A percentile compares a stretch with the other conserved stretches of the same genome.
phyloP scores from a whole-genome alignment of 176 grass and related monocot genomes.

The Typha latifolia region DNA sequence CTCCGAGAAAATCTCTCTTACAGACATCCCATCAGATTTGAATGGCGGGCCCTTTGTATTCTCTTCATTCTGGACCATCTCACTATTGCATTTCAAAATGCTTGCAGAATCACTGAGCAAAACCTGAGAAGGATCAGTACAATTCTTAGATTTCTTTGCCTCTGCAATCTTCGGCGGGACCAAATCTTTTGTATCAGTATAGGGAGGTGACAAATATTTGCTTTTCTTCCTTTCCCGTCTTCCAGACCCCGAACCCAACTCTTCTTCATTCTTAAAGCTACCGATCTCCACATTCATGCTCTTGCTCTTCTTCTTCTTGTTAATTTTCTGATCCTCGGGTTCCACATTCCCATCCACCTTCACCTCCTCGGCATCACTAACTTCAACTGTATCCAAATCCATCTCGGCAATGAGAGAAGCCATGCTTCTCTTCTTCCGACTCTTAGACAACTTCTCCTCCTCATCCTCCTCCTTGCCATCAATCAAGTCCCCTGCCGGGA shows the following conservation, averaged over 20 bases:
- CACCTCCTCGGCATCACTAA: slow-evolving; percentile 27
- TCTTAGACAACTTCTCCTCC: slow-evolving; percentile 6
- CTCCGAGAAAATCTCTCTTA: slow-evolving; percentile 12
- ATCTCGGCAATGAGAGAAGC: slow-evolving; percentile 21
- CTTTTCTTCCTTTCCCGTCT: slow-evolving; percentile 23
- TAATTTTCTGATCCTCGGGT: not conserved
- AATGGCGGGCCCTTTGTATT: not conserved
- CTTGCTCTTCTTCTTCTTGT: slow-evolving; percentile 21
- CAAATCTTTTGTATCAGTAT: slow-evolving; percentile 11
- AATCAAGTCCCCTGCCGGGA: slow-evolving; percentile 17
- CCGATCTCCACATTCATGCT: not conserved
- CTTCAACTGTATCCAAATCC: slow-evolving; percentile 28
- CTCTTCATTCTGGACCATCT: slow-evolving; percentile 18
- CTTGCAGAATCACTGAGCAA: not conserved
- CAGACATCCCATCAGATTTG: not conserved
- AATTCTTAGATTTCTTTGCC: slow-evolving; percentile 13
- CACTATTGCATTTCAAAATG: not conserved
- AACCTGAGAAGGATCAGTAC: not conserved
- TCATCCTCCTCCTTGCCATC: slow-evolving; percentile 9
- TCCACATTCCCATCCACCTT: slow-evolving; percentile 4
- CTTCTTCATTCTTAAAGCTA: slow-evolving; percentile 10
- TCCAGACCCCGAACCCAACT: not conserved
- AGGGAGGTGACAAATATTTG: slow-evolving; percentile 25
- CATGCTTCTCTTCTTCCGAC: slow-evolving; percentile 27
- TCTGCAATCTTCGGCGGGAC: not conserved